Conservation (phyloP, 192 early-diverging fungal species). For the Umbelopsis vinacea region DNA sequence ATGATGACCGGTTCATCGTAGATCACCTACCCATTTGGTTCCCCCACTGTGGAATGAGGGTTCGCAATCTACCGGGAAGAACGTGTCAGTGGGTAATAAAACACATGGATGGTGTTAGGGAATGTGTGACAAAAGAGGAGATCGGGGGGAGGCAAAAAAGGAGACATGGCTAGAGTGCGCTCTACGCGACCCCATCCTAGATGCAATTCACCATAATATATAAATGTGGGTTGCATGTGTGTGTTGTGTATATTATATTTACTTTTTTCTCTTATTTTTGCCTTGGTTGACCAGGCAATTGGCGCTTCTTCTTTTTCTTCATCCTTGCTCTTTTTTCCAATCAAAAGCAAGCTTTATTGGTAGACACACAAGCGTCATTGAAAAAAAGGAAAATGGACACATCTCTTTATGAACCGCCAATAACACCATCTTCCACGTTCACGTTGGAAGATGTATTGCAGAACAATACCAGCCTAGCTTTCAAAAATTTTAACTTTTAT, state of each 20-base stretch:
- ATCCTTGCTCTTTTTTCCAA: neutral
- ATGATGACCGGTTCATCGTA: too few relatives aligned
- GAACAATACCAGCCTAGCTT: slow-evolving; percentile 8
- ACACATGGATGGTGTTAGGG: neutral
- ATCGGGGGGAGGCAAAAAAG: neutral
- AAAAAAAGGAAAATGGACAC: neutral
- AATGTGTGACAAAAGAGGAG: slow-evolving; percentile 25
- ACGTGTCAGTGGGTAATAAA: slow-evolving; percentile 17
- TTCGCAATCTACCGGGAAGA: neutral
- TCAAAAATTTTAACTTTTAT: slow-evolving; percentile 31
- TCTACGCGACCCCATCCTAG: too few relatives aligned
- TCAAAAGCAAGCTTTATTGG: too few relatives aligned
- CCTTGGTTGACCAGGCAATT: too few relatives aligned
- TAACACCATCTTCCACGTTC: neutral
- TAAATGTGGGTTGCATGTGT: too few relatives aligned
- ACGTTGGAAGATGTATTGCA: slow-evolving; percentile 3
- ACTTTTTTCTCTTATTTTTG: too few relatives aligned
- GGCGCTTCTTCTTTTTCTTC: neutral
- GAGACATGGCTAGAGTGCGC: neutral
- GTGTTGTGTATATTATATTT: too few relatives aligned
- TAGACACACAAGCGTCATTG: too few relatives aligned
- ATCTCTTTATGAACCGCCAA: neutral
- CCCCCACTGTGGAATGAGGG: neutral
- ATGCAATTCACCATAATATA: too few relatives aligned
- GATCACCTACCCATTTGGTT: too few relatives aligned